phyloP scores from a whole-genome alignment of 768 basidiomycete species.

The Terana coerulea region DNA sequence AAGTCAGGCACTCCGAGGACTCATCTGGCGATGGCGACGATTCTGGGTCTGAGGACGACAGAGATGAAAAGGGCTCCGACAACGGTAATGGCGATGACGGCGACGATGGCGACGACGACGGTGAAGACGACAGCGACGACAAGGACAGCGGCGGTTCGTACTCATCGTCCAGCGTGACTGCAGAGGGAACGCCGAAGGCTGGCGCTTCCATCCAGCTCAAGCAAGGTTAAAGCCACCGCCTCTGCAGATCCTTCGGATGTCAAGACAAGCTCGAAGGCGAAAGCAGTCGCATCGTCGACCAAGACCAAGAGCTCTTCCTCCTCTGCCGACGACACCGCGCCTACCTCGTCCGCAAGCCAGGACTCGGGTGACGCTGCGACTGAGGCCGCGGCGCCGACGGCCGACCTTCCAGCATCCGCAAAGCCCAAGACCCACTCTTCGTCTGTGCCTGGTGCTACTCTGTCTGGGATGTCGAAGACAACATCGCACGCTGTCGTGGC shows the following conservation, averaged over 20 bases:
- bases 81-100: background rate
- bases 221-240: background rate
- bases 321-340: background rate
- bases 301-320: background rate
- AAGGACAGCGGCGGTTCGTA: background rate
- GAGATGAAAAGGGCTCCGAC: background rate
- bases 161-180: background rate
- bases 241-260: background rate
- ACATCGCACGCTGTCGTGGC: background rate
- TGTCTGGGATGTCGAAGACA: background rate
- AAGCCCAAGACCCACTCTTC: conserved; percentile 6
- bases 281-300: background rate
- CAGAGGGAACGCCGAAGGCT: background rate
- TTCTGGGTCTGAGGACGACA: background rate
- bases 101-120: conserved; percentile 4
- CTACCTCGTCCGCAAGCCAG: background rate
- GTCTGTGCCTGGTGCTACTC: background rate
- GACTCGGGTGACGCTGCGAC: background rate
- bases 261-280: background rate
- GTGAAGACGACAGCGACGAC: background rate
- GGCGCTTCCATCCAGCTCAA: background rate
- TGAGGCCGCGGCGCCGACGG: background rate
- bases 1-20: background rate
- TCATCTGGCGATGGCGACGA: background rate
- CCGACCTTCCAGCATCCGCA: background rate